Evolutionary conservation across 352 stramenopile species (phyloP).

Genomic region (Peronospora destructor): DNA sequence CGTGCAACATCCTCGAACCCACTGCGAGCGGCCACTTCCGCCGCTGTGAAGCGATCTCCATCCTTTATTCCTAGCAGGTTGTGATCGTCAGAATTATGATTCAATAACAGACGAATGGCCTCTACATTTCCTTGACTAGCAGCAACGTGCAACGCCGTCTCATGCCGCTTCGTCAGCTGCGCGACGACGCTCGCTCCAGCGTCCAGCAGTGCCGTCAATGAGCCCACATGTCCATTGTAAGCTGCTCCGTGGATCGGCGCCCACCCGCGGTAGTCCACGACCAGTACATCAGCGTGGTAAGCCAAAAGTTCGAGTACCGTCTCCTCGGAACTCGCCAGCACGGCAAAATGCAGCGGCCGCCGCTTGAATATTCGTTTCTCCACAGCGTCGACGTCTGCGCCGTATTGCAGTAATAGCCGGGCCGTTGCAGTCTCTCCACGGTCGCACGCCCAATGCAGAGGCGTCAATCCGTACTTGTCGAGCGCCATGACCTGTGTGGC

Average conservation of each 20-base stretch:
- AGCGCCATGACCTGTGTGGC: slow-evolving; percentile 22
- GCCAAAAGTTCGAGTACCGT: slow-evolving; percentile 36
- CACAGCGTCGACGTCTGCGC: slow-evolving; percentile 41
- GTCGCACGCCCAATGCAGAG: slow-evolving; percentile 69
- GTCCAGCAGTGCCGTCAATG: slow-evolving; percentile 21
- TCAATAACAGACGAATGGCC: slow-evolving; percentile 19
- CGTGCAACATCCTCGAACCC: slow-evolving; percentile 23
- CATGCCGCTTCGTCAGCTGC: slow-evolving; percentile 20
- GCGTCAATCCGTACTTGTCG: slow-evolving; percentile 70
- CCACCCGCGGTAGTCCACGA: slow-evolving; percentile 54
- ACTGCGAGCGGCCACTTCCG: slow-evolving; percentile 20
- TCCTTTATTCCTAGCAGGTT: slow-evolving; percentile 16
- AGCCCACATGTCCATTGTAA: slow-evolving; percentile 30
- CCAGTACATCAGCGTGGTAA: slow-evolving; percentile 33
- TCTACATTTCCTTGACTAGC: slow-evolving; percentile 24
- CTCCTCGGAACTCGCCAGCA: slow-evolving; percentile 30
- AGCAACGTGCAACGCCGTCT: slow-evolving; percentile 37
- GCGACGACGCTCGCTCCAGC: slow-evolving; percentile 14
- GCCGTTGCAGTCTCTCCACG: slow-evolving; percentile 30
- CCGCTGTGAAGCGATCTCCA: slow-evolving; percentile 21
- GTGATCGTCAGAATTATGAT: slow-evolving; percentile 7
- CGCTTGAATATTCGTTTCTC: slow-evolving; percentile 67
- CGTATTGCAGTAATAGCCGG: slow-evolving; percentile 31
- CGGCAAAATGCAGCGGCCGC: slow-evolving; percentile 58
- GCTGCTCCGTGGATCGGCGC: slow-evolving; percentile 46